Base-by-base conservation (phyloP, 108 stramenopile species). In the Stephanodiscus triporus region DNA sequence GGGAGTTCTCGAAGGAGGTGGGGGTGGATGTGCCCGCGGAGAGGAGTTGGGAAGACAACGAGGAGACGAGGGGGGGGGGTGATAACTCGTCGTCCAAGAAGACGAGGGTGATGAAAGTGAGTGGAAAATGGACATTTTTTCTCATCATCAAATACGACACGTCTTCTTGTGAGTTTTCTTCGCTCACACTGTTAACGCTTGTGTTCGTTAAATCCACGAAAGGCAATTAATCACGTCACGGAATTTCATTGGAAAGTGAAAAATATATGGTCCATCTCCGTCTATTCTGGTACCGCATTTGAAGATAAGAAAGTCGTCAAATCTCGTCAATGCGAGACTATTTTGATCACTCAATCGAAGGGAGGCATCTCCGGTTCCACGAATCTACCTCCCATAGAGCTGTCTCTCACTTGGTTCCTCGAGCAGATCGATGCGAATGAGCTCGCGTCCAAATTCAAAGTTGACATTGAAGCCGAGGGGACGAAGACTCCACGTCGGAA, bases 401-500 rank as follows among this genome's bases (percentile, higher is more conserved):
- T 89, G n/a, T 69, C 82, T 0, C 64, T 92, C 29, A 89, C 83
- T 9, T 90, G 91, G 91, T 54, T 92, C 50, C 56, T 92, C 20
- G 37, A 76, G 51, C 85, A 87, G 53, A 87, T 92, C 60, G 69
- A 83, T 70, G 63, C 53, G 13, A 10, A 32, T 17, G 36, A 68
- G n/a, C 50, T 75, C 9, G 67, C 68, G n/a, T 66, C 80, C 13
- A 69, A 75, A 24, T 83, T 85, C 47, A 68, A 76, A 24, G 80
- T 91, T 63, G 40, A 78, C 36, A 84, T 83, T 57, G 86, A 91
- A 45, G 68, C 71, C 19, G 57, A 47, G 9, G 64, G 74, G 13
- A 88, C 85, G 61, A 85, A 81, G 43, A 91, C 91, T 43, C 91
- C 91, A 19, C 71, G 84, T 7, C 84, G 91, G 32, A 91, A 91